Evolutionary conservation across 2,329 filamentous ascomycete species (phyloP).

Genomic region (Alternaria hordeiaustralica): DNA sequence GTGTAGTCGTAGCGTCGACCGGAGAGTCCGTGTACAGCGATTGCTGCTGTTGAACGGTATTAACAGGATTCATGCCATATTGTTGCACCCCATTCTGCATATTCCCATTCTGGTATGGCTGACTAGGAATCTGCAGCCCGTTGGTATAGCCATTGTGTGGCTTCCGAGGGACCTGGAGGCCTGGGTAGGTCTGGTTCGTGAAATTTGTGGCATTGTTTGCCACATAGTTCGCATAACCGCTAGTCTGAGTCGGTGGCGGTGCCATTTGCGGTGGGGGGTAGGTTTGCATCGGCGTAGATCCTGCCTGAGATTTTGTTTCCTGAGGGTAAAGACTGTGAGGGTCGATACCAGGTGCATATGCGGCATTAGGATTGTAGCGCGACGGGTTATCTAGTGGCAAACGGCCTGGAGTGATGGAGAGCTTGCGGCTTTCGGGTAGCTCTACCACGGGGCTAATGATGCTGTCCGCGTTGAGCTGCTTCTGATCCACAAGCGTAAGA

Average conservation of each 20-base stretch:
- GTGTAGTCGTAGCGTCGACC: conserved; percentile 39
- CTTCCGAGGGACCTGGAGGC: conserved; percentile 39
- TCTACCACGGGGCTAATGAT: conserved; percentile 49
- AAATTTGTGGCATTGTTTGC: conserved; percentile 26
- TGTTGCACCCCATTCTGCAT: conserved; percentile 31
- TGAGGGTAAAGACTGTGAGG: conserved; percentile 36
- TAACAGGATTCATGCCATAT: conserved; percentile 39
- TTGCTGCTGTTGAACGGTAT: conserved; percentile 38
- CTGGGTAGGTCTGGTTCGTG: conserved; percentile 44
- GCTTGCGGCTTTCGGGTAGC: conserved; percentile 42
- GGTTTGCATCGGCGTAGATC: conserved; percentile 44
- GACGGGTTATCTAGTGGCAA: conserved; percentile 42
- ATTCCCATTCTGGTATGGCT: conserved; percentile 34
- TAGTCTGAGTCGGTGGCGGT: conserved; percentile 25
- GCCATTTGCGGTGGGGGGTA: conserved; percentile 49
- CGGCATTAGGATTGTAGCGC: conserved; percentile 38
- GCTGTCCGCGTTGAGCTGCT: conserved; percentile 46
- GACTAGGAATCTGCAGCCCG: conserved; percentile 37
- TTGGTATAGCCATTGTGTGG: conserved; percentile 37
- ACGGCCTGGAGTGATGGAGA: conserved; percentile 35
- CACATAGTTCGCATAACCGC: conserved; percentile 29
- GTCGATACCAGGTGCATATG: conserved; percentile 42
- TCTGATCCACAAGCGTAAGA: conserved; percentile 56
- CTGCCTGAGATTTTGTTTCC: conserved; percentile 25
- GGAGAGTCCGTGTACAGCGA: conserved; percentile 46